Conservation (phyloP, 345 rosid species). For the Linum lewisii region DNA sequence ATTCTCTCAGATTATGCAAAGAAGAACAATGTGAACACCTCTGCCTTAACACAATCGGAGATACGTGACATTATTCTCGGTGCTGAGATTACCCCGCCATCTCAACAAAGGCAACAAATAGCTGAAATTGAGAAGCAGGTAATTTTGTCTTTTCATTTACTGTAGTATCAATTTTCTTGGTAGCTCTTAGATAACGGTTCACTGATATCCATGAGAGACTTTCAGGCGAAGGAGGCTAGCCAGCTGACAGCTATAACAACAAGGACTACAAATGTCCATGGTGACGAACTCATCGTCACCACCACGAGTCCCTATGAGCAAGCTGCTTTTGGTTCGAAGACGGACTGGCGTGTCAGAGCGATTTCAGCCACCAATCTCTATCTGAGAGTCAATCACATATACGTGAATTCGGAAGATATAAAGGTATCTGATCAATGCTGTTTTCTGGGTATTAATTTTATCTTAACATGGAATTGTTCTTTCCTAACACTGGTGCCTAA, state of each 20-base stretch:
- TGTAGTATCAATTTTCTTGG: background rate
- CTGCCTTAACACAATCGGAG: slow-evolving; percentile 97
- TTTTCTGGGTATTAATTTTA: slow-evolving; percentile 6
- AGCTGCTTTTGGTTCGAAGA: slow-evolving; percentile 78
- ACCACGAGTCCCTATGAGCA: slow-evolving; percentile 95
- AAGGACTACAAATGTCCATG: slow-evolving; percentile 86
- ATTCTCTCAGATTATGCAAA: slow-evolving; percentile 95
- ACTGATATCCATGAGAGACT: slow-evolving; percentile 1
- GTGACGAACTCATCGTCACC: slow-evolving; percentile 84
- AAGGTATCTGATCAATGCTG: slow-evolving; percentile 37
- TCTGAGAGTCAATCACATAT: slow-evolving; percentile 88
- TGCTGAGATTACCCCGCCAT: slow-evolving; percentile 99
- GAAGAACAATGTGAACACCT: slow-evolving; percentile 97
- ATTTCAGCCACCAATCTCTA: slow-evolving; percentile 96
- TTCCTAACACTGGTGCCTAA: slow-evolving; percentile 12
- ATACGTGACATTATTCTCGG: slow-evolving; percentile 97
- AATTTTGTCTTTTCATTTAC: background rate
- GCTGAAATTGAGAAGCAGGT: slow-evolving; percentile 99
- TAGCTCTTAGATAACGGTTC: slow-evolving; percentile 1
- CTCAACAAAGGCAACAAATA: slow-evolving; percentile 96
- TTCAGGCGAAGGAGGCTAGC: slow-evolving; percentile 92
- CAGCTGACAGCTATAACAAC: slow-evolving; percentile 96
- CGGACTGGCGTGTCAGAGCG: slow-evolving; percentile 99
- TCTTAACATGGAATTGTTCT: background rate
- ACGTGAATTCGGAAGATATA: slow-evolving; percentile 92